Evolutionary conservation across 2,329 filamentous ascomycete species (phyloP).

Genomic region (Daldinia sp.): DNA sequence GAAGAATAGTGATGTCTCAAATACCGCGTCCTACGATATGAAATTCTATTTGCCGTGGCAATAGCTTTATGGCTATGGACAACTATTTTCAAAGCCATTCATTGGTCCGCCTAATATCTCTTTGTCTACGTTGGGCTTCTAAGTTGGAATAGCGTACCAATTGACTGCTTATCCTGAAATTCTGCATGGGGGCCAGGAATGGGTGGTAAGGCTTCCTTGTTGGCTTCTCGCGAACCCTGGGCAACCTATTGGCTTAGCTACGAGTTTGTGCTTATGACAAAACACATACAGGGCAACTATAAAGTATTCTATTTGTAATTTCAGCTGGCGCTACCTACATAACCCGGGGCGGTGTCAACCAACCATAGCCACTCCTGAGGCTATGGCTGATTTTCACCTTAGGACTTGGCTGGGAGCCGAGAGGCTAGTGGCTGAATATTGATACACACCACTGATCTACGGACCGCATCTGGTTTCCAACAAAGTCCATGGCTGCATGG

Average conservation of each 20-base stretch:
- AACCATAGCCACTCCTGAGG: background rate
- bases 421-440: slow-evolving; percentile 2
- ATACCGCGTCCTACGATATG: no score
- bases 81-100: background rate
- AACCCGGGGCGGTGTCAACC: background rate
- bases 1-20: no score
- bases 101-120: no score
- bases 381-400: background rate
- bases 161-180: no score
- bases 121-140: no score
- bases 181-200: no score
- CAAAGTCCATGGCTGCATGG: background rate
- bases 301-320: background rate
- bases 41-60: no score
- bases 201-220: no score
- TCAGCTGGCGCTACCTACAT: background rate
- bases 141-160: no score
- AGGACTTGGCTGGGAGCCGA: background rate
- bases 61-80: no score
- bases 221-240: background rate
- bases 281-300: background rate
- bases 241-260: background rate
- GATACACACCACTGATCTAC: background rate
- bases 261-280: background rate
- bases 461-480: background rate